phyloP scores from a whole-genome alignment of 345 rosid genomes.

The Gossypium australe region DNA sequence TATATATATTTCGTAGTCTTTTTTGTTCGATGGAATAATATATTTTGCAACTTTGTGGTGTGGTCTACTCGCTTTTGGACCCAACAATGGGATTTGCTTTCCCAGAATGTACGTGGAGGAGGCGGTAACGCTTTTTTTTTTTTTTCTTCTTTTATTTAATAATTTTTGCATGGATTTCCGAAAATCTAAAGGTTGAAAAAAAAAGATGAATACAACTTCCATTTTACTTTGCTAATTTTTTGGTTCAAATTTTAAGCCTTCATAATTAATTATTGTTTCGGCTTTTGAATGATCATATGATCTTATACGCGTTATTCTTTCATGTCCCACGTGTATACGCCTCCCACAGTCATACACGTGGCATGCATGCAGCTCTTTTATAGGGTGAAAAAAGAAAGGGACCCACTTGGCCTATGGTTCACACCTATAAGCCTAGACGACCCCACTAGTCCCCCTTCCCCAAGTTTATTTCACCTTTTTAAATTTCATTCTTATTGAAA shows the following conservation, averaged over 20 bases:
- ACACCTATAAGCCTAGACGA: constrained; percentile 16
- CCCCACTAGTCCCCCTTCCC: constrained; percentile 7
- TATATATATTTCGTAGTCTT: background rate
- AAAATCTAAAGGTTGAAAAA: background rate
- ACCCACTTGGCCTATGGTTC: constrained; percentile 18
- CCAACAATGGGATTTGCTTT: background rate
- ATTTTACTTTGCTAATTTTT: background rate
- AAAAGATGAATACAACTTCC: background rate
- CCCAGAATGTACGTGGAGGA: constrained; percentile 23
- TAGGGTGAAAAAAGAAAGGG: background rate
- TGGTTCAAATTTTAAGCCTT: constrained; percentile 4
- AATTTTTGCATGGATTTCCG: constrained; percentile 28
- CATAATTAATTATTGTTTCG: background rate
- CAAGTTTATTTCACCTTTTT: constrained; percentile 12
- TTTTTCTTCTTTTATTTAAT: too few species aligned
- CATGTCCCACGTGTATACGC: constrained; percentile 25
- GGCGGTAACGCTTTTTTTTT: background rate
- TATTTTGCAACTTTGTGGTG: constrained; percentile 15
- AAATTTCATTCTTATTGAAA: too few species aligned
- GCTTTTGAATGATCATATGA: background rate
- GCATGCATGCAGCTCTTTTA: constrained; percentile 12
- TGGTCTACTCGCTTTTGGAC: constrained; percentile 13
- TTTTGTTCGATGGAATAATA: too few species aligned
- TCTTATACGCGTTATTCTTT: constrained; percentile 29
- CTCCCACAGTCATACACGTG: constrained; percentile 25